Conservation (phyloP, 306 rosid species). For the Acacia confusa region DNA sequence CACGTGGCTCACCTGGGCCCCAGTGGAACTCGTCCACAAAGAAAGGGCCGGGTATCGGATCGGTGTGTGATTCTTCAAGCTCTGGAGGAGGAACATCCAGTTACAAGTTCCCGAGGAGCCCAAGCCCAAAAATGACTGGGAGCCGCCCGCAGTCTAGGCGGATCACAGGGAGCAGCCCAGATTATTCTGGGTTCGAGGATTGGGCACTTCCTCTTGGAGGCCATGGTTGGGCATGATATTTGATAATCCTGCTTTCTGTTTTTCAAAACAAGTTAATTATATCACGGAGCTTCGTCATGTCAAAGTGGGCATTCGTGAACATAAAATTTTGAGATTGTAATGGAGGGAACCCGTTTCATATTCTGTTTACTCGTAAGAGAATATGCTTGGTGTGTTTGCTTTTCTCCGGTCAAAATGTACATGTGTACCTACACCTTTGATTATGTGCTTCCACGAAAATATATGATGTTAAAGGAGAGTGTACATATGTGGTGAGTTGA, state of each 20-base stretch:
- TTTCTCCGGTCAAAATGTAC: not conserved
- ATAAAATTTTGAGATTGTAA: slow-evolving; percentile 23
- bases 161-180: slow-evolving; percentile 41
- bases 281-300: slow-evolving; percentile 6
- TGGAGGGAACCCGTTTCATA: not conserved
- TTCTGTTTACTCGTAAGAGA: not conserved
- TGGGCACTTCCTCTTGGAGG: slow-evolving; percentile 65
- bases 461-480: too few species aligned
- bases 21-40: slow-evolving; percentile 59
- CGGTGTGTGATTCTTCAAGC: slow-evolving; percentile 67
- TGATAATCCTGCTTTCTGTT: not conserved
- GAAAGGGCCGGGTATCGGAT: slow-evolving; percentile 31
- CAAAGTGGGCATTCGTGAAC: slow-evolving; percentile 8
- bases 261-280: not conserved
- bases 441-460: too few species aligned
- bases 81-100: slow-evolving; percentile 49
- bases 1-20: slow-evolving; percentile 39
- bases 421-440: not conserved
- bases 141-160: slow-evolving; percentile 38
- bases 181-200: slow-evolving; percentile 48
- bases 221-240: slow-evolving; percentile 64
- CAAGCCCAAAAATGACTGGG: slow-evolving; percentile 58
- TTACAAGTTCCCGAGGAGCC: slow-evolving; percentile 49
- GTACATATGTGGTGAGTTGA: too few species aligned
- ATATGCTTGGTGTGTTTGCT: not conserved